Conservation (phyloP, 2,329 filamentous ascomycete species). For the Dactylonectria estremocensis region DNA sequence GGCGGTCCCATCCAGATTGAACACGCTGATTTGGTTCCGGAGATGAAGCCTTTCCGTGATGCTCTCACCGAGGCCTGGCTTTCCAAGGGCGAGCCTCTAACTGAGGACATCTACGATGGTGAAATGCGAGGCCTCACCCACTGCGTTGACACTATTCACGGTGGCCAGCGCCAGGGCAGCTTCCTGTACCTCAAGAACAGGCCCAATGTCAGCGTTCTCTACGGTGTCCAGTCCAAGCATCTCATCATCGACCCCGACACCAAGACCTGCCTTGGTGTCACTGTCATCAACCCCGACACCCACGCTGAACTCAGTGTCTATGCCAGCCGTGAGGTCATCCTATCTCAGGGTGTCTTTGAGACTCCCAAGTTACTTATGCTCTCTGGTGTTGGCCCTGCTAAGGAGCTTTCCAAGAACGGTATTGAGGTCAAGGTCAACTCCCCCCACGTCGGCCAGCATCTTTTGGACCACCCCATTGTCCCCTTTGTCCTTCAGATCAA, state of each 20-base stretch:
- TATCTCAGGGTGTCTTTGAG: slow-evolving; percentile 71
- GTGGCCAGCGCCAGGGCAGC: slow-evolving; percentile 66
- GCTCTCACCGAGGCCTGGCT: slow-evolving; percentile 67
- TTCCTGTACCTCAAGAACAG: slow-evolving; percentile 67
- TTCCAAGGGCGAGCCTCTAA: slow-evolving; percentile 64
- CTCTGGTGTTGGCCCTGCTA: slow-evolving; percentile 71
- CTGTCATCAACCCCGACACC: slow-evolving; percentile 55
- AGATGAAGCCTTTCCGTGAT: slow-evolving; percentile 67
- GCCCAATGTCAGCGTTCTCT: slow-evolving; percentile 68
- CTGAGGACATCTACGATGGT: slow-evolving; percentile 70
- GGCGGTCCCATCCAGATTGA: slow-evolving; percentile 67
- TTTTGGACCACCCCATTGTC: slow-evolving; percentile 73
- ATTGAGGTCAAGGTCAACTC: slow-evolving; percentile 70
- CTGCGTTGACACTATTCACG: slow-evolving; percentile 70
- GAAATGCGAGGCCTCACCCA: slow-evolving; percentile 68
- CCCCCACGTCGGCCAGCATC: slow-evolving; percentile 74
- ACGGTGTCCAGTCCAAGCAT: slow-evolving; percentile 64
- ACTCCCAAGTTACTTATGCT: slow-evolving; percentile 77
- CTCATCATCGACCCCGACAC: slow-evolving; percentile 64
- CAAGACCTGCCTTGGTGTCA: slow-evolving; percentile 61
- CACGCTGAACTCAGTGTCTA: slow-evolving; percentile 60
- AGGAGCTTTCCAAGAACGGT: slow-evolving; percentile 65
- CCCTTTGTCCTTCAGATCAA: slow-evolving; percentile 59
- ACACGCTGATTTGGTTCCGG: slow-evolving; percentile 68
- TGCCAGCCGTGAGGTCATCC: slow-evolving; percentile 64